phyloP scores from a whole-genome alignment of 108 stramenopile species.

The Skeletonema grethae region DNA sequence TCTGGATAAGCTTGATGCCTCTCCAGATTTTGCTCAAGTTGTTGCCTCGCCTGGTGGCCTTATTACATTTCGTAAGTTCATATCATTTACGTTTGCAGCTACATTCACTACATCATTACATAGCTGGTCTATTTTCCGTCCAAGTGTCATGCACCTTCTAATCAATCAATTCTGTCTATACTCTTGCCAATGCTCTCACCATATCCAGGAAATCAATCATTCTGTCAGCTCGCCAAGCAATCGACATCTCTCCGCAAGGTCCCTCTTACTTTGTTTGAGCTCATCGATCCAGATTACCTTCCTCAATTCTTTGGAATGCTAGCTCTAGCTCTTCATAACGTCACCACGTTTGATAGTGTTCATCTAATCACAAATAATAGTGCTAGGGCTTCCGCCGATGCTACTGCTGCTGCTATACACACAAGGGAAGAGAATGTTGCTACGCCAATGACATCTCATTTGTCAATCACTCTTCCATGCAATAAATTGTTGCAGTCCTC shows the following conservation, averaged over 20 bases:
- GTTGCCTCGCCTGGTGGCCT: conserved; percentile 40
- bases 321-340: conserved; percentile 35
- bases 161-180: too few relatives aligned
- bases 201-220: conserved; percentile 11
- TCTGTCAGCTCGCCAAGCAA: conserved; percentile 9
- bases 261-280: conserved; percentile 32
- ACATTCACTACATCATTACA: not conserved
- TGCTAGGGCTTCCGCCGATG: too few relatives aligned
- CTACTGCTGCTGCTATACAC: too few relatives aligned
- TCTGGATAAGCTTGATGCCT: conserved; percentile 34
- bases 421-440: too few relatives aligned
- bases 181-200: not conserved
- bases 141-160: too few relatives aligned
- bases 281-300: conserved; percentile 32
- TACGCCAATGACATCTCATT: too few relatives aligned
- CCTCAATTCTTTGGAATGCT: conserved; percentile 39
- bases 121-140: too few relatives aligned
- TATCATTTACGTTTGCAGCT: not conserved
- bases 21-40: conserved; percentile 31
- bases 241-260: not conserved
- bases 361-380: too few relatives aligned
- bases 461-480: too few relatives aligned
- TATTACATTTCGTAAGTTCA: conserved; percentile 31
- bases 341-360: not conserved
- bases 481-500: too few relatives aligned